Evolutionary conservation across 2,329 filamentous ascomycete species (phyloP).

Genomic region (Pseudogymnoascus pannorum): DNA sequence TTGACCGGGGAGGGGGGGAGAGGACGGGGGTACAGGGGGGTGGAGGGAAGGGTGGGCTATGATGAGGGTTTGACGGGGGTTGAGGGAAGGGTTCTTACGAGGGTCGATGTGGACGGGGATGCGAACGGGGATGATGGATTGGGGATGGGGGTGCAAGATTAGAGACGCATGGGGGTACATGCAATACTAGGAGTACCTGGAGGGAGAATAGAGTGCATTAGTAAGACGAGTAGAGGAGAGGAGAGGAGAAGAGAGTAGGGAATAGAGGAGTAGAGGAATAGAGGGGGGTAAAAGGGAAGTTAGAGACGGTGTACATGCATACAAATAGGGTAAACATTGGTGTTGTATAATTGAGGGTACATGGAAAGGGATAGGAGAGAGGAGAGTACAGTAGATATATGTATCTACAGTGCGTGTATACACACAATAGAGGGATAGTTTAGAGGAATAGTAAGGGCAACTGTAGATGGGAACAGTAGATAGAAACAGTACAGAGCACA

Average conservation of each 20-base stretch:
- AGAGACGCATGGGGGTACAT: background rate
- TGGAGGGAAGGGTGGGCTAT: background rate
- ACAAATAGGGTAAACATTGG: too few species aligned
- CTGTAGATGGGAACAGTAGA: too few species aligned
- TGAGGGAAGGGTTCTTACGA: background rate
- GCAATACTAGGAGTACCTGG: background rate
- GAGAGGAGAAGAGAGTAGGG: background rate
- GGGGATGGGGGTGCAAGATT: background rate
- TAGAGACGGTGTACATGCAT: too few species aligned
- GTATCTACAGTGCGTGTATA: too few species aligned
- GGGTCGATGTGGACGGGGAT: background rate
- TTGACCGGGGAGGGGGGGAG: constrained; percentile 58
- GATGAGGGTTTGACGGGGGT: background rate
- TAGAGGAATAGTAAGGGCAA: background rate
- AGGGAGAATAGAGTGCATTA: background rate
- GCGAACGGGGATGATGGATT: too few species aligned
- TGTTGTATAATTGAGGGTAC: too few species aligned
- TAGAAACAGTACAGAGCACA: background rate
- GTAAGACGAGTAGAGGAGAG: too few species aligned
- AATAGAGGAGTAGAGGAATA: too few species aligned
- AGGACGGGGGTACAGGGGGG: too few species aligned
- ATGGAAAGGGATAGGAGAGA: background rate
- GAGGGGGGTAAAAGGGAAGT: background rate
- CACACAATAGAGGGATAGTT: background rate
- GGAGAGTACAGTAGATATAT: too few species aligned